Evolutionary conservation across 2,329 filamentous ascomycete genomes (phyloP).

Genomic region (Pyricularia grisea): DNA sequence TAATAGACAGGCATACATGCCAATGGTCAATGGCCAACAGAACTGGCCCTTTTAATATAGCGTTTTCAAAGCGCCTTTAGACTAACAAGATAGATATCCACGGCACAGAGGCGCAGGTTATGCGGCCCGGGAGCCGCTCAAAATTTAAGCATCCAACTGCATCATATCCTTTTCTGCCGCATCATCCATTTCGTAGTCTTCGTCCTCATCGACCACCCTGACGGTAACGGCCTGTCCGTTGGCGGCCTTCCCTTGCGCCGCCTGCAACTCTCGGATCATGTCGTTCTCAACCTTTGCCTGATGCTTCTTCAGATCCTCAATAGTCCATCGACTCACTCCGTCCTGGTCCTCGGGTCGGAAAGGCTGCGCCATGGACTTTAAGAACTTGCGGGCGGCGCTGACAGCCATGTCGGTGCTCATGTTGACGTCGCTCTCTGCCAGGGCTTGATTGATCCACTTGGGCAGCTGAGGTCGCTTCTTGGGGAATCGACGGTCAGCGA

Average conservation of each 20-base stretch:
- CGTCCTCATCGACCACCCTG: conserved; percentile 13
- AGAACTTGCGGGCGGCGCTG: conserved; percentile 77
- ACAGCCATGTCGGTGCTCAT: conserved; percentile 94
- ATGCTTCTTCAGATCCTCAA: conserved; percentile 46
- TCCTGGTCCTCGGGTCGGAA: conserved; percentile 78
- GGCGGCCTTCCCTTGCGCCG: conserved; percentile 20
- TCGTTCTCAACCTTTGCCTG: conserved; percentile 67
- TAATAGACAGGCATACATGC: neutral
- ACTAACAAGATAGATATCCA: neutral
- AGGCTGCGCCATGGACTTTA: conserved; percentile 86
- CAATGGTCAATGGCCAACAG: neutral
- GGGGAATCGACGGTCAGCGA: conserved; percentile 87
- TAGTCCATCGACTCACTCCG: conserved; percentile 86
- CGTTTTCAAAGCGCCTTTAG: neutral
- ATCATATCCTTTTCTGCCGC: conserved; percentile 29
- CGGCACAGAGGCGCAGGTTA: neutral
- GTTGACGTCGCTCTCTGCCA: conserved; percentile 78
- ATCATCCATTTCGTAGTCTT: conserved; percentile 42
- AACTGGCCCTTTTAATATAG: neutral
- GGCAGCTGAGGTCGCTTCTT: conserved; percentile 86
- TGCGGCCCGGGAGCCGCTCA: neutral
- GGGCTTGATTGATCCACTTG: conserved; percentile 90
- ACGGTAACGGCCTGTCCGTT: conserved; percentile 5
- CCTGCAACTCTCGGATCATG: conserved; percentile 52
- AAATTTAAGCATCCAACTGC: conserved; percentile 15